These are phyloP conservation scores for Coffea canephora DNA, from an alignment of 257 asterid genomes.

Conservation along the genomic window DNA sequence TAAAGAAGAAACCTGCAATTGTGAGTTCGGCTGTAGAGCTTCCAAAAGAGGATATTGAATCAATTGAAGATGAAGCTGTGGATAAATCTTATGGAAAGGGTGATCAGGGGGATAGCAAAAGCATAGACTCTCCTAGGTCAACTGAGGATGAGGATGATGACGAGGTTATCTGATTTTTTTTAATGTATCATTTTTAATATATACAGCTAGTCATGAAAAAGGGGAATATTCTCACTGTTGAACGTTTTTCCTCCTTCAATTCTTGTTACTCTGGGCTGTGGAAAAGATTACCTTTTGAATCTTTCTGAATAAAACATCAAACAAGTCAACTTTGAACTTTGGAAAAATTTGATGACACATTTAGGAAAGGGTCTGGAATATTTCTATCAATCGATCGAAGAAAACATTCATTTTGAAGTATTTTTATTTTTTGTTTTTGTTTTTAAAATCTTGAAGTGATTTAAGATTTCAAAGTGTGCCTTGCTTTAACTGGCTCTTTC, in stretches of 20 bases:
- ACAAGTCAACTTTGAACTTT: background rate
- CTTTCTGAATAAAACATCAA: background rate
- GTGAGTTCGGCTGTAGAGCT: constrained; percentile 50
- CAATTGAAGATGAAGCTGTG: constrained; percentile 60
- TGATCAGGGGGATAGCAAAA: constrained; percentile 69
- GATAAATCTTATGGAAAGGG: constrained; percentile 53
- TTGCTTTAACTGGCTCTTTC: background rate
- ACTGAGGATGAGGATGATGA: constrained; percentile 79
- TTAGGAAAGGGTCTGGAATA: background rate
- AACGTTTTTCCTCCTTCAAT: background rate
- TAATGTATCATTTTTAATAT: constrained; percentile 1
- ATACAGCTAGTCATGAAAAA: background rate
- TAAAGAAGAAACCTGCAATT: constrained; percentile 79
- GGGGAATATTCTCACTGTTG: background rate
- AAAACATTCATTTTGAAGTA: background rate
- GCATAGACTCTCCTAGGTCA: constrained; percentile 65
- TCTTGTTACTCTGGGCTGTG: background rate
- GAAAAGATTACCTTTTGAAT: background rate
- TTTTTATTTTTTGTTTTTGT: background rate
- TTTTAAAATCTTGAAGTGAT: background rate
- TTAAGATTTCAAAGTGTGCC: background rate
- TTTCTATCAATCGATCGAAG: background rate
- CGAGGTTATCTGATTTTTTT: constrained; percentile 46
- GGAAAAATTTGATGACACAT: background rate
- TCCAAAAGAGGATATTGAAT: constrained; percentile 48